Conservation (phyloP, 352 stramenopile genomes). For the Phytophthora sansomeana region DNA sequence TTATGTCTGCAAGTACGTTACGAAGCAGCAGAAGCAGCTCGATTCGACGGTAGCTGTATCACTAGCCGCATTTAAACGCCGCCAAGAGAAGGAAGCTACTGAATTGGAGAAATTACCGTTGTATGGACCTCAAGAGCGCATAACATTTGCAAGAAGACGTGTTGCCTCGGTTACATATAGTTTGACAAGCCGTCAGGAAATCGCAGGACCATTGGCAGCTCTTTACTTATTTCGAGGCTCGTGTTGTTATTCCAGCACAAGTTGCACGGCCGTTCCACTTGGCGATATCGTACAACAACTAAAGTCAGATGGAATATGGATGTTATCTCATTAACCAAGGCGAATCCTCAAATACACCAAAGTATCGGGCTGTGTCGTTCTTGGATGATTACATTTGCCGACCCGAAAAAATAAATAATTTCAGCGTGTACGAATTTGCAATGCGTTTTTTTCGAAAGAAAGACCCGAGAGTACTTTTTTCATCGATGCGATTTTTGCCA, state of each 20-base stretch:
- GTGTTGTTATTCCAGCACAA: constrained; percentile 11
- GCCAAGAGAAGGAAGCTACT: no score
- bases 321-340: no score
- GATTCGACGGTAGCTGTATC: no score
- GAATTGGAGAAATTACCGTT: no score
- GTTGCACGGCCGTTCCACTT: background rate
- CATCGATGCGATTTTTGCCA: background rate
- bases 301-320: no score
- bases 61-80: no score
- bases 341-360: background rate
- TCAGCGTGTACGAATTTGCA: constrained; percentile 7
- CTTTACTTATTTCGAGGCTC: constrained; percentile 6
- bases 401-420: background rate
- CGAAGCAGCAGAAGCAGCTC: no score
- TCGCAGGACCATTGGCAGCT: constrained; percentile 8
- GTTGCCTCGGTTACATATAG: constrained; percentile 2
- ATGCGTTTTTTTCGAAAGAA: constrained; percentile 10
- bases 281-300: constrained; percentile 4
- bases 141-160: background rate
- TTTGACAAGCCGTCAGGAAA: constrained; percentile 9
- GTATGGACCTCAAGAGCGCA: no score
- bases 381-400: constrained; percentile 12
- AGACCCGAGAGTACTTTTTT: background rate
- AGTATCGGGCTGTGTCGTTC: background rate
- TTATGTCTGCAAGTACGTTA: no score